Base-by-base conservation (phyloP, 1,284 basidiomycete genomes). In the Boletus smithii region DNA sequence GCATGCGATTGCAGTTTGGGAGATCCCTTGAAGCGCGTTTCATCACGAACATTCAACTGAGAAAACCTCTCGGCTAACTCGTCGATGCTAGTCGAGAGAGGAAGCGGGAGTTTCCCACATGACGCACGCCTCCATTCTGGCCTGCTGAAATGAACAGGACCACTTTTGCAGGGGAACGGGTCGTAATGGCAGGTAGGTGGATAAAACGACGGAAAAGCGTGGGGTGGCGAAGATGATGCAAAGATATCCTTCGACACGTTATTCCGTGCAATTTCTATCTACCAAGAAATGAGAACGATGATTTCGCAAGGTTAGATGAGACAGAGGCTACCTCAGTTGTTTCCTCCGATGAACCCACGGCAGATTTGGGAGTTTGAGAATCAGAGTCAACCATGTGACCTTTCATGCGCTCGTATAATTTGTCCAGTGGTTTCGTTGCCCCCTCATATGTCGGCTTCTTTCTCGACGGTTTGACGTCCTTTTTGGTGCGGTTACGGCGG, bases 401-500 rank as follows among this genome's bases (percentile, higher is more conserved):
- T 1, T 38, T 41, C 38, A 16, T 31, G 16, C n/a, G 8, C 3
- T 44, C 23, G 5, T 43, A 39, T 29, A 30, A 2, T 34, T 13
- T 24, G 3, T 31, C 31, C 6, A 41, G 0, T 6, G 44, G 8
- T 17, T 23, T 30, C 4, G 10, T 36, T 18, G 13, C 3, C 0
- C 18, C 5, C 4, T 46, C 42, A 0, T 5, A 17, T 3, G 13
- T 9, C 1, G 35, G n/a, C 5, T 42, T 57, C 24, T 43, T 59
- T 16, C 6, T 36, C 30, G 54, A 5, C 0, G 1, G 0, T 37
- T 37, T 46, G 0, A 33, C 43, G 10, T 44, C 52, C 8, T 32
- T 59, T 27, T 46, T 63, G 4, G 31, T 57, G 4, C 58, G 56
- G 33, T 36, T 63, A 3, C 56, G 61, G 3, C 59, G 58, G 10